These are phyloP conservation scores for Phallus indusiatus DNA, from an alignment of 768 basidiomycete species.

Conservation along the genomic window DNA sequence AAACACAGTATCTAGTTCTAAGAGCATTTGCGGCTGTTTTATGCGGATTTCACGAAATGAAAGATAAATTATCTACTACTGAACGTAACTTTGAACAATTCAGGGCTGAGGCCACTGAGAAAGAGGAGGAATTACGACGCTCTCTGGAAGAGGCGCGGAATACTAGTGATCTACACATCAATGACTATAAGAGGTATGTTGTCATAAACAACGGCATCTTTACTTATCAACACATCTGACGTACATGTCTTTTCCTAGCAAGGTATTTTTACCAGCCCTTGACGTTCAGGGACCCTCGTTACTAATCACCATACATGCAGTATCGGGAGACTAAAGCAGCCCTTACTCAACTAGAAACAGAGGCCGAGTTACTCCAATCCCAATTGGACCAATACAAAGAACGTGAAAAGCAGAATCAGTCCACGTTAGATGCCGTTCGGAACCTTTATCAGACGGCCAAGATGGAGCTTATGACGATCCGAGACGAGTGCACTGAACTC, in stretches of 20 bases:
- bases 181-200: slow-evolving; percentile 5
- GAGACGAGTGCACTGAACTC: slow-evolving; percentile 1
- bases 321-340: background rate
- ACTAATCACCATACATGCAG: background rate
- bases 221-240: too few species aligned
- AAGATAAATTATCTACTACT: slow-evolving; percentile 4
- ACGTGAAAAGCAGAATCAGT: background rate
- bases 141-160: slow-evolving; percentile 6
- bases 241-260: background rate
- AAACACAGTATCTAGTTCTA: background rate
- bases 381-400: background rate
- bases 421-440: background rate
- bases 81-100: background rate
- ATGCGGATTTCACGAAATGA: slow-evolving; percentile 8
- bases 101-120: background rate
- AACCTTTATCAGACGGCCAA: slow-evolving; percentile 4
- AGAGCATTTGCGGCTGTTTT: slow-evolving; percentile 8
- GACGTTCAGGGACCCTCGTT: background rate
- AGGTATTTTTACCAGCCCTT: background rate
- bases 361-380: background rate
- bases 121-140: background rate
- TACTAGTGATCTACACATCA: background rate
- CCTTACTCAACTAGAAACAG: background rate
- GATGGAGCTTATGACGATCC: background rate
- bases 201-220: too few species aligned